Evolutionary conservation across 345 rosid genomes (phyloP).

Genomic region (Physaria fendleri): DNA sequence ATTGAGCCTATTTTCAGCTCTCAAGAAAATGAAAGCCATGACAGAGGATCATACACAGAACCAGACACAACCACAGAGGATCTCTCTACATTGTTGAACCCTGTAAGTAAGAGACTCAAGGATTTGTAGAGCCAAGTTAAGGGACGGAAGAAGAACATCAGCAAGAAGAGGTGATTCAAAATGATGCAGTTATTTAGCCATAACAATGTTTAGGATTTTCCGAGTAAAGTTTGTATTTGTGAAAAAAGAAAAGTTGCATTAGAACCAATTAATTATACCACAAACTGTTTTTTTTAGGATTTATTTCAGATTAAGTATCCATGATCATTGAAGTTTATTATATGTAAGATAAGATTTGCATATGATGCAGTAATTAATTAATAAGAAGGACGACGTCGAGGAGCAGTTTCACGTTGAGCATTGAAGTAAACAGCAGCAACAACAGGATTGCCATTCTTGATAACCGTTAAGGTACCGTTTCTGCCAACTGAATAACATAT

Average conservation of each 20-base stretch:
- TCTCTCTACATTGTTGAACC: conserved; percentile 46
- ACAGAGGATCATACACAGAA: conserved; percentile 22
- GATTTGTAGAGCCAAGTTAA: conserved; percentile 74
- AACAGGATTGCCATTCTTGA: conserved; percentile 56
- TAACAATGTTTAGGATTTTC: too few relatives aligned
- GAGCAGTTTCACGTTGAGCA: conserved; percentile 87
- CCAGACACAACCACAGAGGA: conserved; percentile 37
- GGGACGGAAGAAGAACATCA: conserved; percentile 69
- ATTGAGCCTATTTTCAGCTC: conserved; percentile 45
- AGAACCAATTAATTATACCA: too few relatives aligned
- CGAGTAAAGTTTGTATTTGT: too few relatives aligned
- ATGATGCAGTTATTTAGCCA: too few relatives aligned
- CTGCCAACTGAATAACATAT: background rate
- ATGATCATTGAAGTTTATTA: background rate
- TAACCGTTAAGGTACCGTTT: conserved; percentile 74
- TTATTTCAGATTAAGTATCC: background rate
- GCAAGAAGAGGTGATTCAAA: conserved; percentile 50
- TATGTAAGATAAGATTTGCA: background rate
- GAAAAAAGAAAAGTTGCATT: too few relatives aligned
- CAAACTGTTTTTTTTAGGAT: too few relatives aligned
- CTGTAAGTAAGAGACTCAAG: conserved; percentile 58
- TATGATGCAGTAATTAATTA: conserved; percentile 17
- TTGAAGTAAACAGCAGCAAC: conserved; percentile 79
- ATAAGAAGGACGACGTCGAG: conserved; percentile 53
- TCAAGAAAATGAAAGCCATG: conserved; percentile 44